Base-by-base conservation (phyloP, 208 protist genomes). In the Kentomonas sorsogonicus region DNA sequence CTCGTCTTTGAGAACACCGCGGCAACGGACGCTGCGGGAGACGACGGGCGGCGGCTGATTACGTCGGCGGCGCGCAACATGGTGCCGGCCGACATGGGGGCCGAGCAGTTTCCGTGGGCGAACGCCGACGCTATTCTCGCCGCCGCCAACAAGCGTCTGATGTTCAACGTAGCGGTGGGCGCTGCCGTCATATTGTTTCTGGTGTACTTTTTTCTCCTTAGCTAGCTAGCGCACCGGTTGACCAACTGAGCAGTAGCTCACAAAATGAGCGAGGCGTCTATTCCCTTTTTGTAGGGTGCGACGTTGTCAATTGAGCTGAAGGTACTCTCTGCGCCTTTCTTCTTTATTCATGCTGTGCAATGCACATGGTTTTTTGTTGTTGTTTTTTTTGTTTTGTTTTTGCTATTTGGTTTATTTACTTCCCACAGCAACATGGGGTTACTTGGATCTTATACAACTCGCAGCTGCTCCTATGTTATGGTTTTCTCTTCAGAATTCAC, bases 1-100 rank as follows among this genome's bases (percentile, higher is more conserved):
- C 54, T 80, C 0, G 48, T 84, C 9, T 85, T 89, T 51, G 62
- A 77, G 36, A 67, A 74, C 18, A 33, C 48, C 16, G 53, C 48
- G 30, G 39, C n/a, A n/a, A n/a, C n/a, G n/a, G n/a, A 16, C 13
- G 25, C 23, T 5, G 45, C 11, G 7, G 31, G 4, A 6, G 41
- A 40, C 3, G 23, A 44, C 27, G 27, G 13, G 26, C 46, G 50
- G 30, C 34, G 31, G 10, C 7, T 66, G 18, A 23, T 60, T 7
- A 40, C 53, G 15, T 30, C 15, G 0, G 27, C 39, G 9, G 57
- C 63, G 1, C 53, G 63, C 5, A 40, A 65, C 27, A 54, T 63
- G 56, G 46, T 63, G 11, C 22, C 7, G 10, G 9, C 38, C 1
- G 62, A 69, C 25, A 47, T 53, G 1, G 18, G 15, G 2, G 64